phyloP scores from a whole-genome alignment of 306 rosid genomes.

The Pyrus pyrifolia region DNA sequence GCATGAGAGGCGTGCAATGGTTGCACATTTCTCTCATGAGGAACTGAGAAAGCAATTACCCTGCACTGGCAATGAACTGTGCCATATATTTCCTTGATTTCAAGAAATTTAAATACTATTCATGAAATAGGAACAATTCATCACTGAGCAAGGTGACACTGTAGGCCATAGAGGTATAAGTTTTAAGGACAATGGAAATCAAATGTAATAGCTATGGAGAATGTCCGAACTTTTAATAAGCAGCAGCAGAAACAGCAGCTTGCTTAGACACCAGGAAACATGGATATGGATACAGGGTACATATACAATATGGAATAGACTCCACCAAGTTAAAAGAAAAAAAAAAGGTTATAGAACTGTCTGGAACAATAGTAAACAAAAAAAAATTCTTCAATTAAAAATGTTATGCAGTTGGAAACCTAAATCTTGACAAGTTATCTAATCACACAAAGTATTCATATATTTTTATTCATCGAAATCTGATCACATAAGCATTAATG shows the following conservation, averaged over 20 bases:
- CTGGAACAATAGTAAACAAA: background rate
- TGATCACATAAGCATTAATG: background rate
- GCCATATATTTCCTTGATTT: background rate
- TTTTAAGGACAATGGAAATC: background rate
- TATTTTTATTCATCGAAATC: background rate
- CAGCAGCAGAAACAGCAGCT: background rate
- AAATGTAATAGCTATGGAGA: background rate
- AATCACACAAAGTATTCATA: background rate
- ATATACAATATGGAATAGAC: background rate
- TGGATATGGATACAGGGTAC: background rate
- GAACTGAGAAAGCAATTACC: background rate
- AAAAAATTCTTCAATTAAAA: background rate
- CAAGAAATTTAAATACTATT: background rate
- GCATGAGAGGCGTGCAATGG: background rate
- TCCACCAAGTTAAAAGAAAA: background rate
- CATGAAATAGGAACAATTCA: background rate
- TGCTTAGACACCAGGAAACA: background rate
- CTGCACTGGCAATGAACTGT: background rate
- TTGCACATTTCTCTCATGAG: background rate
- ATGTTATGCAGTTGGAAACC: background rate
- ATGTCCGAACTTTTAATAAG: background rate
- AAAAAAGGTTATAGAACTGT: background rate
- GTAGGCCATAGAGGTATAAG: background rate
- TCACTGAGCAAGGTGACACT: background rate
- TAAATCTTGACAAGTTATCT: background rate